Base-by-base conservation (phyloP, 164 flowering plant genomes). In the Brasenia schreberi region DNA sequence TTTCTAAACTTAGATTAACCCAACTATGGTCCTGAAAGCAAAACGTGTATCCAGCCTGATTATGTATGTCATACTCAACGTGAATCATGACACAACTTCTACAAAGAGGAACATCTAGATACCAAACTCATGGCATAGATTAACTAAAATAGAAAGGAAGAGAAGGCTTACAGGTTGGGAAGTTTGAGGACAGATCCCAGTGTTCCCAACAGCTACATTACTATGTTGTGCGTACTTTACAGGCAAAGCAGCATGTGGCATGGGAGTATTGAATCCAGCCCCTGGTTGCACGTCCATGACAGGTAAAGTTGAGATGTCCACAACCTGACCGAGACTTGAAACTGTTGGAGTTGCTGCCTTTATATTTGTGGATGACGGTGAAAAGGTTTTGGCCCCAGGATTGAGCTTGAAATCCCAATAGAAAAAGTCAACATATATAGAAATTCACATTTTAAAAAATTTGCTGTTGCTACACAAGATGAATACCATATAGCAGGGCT, bases 351-450 rank as follows among this genome's bases (percentile, higher is more conserved):
- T 69, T 53, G 76, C 74, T 71, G 86, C 69, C 60, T 78, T 71
- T 42, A 76, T 71, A 60, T 72, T 74, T 63, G 76, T 18, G 66
- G 70, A 69, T 59, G 87, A 76, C 17, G 97, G 97, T 65, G 84
- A 84, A 71, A 90, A 90, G 42, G 77, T 68, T 73, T 88, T 85
- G 67, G 97, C 97, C 67, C 77, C 89, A 19, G 94, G 94, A 68
- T 90, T 90, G 70, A 90, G 94, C 81, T 90, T 90, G 60, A 82
- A 90, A 72, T 81, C 92, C 96, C 87, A 49, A 14, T 9, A 49
- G 56, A 49, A 49, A 49, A 49, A 5, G 56, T 9, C 10, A 49
- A 49, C 2, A 49, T 14, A 9, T 14, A 49, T 49, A 49, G 39
- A 33, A 33, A 33, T 33, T 33, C 39, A 33, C 39, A 33, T 33